A percentile compares a stretch with the other conserved stretches of the same genome.
phyloP scores from a whole-genome alignment of 2,329 filamentous ascomycete genomes.

The Penicillium paneum region DNA sequence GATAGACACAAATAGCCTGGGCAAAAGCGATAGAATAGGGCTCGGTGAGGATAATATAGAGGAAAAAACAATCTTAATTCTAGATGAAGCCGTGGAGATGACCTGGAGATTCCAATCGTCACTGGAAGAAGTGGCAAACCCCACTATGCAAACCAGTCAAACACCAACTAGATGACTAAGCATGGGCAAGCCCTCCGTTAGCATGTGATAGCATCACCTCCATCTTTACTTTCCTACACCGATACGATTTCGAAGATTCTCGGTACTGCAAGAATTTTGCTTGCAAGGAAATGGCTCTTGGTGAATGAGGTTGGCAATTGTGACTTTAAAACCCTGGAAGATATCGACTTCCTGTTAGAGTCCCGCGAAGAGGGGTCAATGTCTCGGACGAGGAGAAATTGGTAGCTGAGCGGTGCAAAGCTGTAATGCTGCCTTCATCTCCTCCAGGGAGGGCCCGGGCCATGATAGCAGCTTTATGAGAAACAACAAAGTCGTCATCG shows the following conservation, averaged over 20 bases:
- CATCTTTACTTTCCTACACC: background rate
- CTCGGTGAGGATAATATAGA: conserved; percentile 12
- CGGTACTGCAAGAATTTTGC: background rate
- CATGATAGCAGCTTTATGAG: background rate
- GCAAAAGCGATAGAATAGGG: conserved; percentile 32
- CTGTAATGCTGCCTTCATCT: background rate
- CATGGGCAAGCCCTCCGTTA: no score
- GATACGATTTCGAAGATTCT: background rate
- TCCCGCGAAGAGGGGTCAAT: background rate
- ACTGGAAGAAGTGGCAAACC: background rate
- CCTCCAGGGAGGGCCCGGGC: background rate
- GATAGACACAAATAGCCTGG: conserved; percentile 25
- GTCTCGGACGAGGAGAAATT: background rate
- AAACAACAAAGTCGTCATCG: background rate
- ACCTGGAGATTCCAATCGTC: background rate
- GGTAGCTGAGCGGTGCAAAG: background rate
- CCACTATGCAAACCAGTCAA: background rate
- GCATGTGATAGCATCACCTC: no score
- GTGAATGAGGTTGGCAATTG: background rate
- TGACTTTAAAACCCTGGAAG: background rate
- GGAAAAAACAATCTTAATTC: background rate
- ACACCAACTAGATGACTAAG: background rate
- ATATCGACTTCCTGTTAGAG: background rate
- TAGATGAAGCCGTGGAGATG: background rate
- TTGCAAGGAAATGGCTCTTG: background rate